Conservation (phyloP, 345 rosid species). For the Eucalyptus regnans region DNA sequence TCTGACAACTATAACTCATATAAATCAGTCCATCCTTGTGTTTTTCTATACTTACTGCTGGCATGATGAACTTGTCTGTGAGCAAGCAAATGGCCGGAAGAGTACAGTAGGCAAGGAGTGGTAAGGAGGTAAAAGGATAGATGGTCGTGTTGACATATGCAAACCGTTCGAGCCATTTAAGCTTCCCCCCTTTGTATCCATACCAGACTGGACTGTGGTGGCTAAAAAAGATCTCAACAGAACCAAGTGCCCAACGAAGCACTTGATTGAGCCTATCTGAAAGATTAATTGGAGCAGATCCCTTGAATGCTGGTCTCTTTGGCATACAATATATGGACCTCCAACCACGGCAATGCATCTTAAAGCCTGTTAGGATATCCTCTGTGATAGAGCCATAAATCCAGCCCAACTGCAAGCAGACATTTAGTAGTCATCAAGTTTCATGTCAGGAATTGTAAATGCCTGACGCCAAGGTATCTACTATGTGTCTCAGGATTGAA, state of each 20-base stretch:
- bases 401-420: conserved; percentile 68
- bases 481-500: not conserved
- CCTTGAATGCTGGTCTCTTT: conserved; percentile 79
- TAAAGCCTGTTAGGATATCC: conserved; percentile 93
- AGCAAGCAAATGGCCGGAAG: conserved; percentile 94
- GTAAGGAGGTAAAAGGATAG: conserved; percentile 89
- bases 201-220: conserved; percentile 86
- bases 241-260: conserved; percentile 97
- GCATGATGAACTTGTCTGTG: conserved; percentile 97
- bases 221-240: conserved; percentile 98
- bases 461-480: not conserved
- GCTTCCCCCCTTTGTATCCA: conserved; percentile 86
- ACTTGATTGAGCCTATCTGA: conserved; percentile 99
- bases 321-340: conserved; percentile 99
- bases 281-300: conserved; percentile 94
- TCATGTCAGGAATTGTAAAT: not conserved
- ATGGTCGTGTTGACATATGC: conserved; percentile 90
- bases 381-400: conserved; percentile 97
- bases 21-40: not conserved
- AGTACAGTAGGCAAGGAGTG: conserved; percentile 88
- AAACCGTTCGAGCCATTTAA: conserved; percentile 91
- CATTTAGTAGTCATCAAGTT: not conserved
- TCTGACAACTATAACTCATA: not conserved
- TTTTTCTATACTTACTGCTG: conserved; percentile 39
- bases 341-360: conserved; percentile 99